Conservation (phyloP, 2,329 filamentous ascomycete species). For the Scytalidium lignicola region DNA sequence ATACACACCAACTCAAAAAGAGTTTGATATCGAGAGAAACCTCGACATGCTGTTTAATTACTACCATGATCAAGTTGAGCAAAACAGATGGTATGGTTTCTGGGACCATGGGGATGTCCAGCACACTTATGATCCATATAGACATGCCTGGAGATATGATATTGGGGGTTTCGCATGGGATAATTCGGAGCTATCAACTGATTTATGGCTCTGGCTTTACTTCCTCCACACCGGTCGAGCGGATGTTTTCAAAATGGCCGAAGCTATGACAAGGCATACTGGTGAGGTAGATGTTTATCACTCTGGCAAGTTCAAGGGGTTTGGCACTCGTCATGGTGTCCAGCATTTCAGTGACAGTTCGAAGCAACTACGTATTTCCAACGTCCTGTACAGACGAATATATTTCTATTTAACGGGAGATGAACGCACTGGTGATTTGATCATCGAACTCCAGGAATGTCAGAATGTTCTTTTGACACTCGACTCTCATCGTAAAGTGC, state of each 20-base stretch:
- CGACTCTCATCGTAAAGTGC: constrained; percentile 55
- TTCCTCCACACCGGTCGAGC: constrained; percentile 54
- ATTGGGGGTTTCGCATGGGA: constrained; percentile 62
- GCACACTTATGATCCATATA: constrained; percentile 55
- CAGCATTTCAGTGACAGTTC: constrained; percentile 57
- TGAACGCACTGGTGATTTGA: constrained; percentile 17
- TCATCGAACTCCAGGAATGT: constrained; percentile 37
- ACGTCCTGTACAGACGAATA: constrained; percentile 50
- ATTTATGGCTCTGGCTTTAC: constrained; percentile 58
- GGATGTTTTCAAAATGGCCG: constrained; percentile 54
- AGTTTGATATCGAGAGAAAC: constrained; percentile 42
- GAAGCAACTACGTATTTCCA: constrained; percentile 58
- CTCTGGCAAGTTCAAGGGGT: constrained; percentile 49
- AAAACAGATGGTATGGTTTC: constrained; percentile 59
- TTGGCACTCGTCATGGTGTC: constrained; percentile 58
- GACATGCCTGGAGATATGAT: constrained; percentile 59
- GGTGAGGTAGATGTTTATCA: constrained; percentile 61
- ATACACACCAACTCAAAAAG: constrained; percentile 23
- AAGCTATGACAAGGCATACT: constrained; percentile 51
- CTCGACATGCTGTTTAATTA: constrained; percentile 52
- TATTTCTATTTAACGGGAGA: constrained; percentile 37
- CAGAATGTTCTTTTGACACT: constrained; percentile 48
- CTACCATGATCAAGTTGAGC: constrained; percentile 50
- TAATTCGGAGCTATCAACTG: constrained; percentile 58
- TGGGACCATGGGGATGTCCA: constrained; percentile 58